Base-by-base conservation (phyloP, 257 asterid genomes). In the Nicotiana noctiflora region DNA sequence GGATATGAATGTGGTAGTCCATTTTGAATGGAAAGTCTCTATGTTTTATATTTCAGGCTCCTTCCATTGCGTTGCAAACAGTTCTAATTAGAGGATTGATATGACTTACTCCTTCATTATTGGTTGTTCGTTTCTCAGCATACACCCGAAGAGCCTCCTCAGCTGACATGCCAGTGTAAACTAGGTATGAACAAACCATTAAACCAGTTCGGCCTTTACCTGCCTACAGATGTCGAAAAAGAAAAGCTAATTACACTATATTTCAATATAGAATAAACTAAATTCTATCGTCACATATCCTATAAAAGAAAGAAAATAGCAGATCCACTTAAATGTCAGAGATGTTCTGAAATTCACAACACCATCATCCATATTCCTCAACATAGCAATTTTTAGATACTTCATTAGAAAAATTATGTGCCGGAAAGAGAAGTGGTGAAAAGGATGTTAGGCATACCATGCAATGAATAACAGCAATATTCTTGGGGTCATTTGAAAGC, bases 171-270 rank as follows among this genome's bases (percentile, higher is more conserved):
- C 97, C 97, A 8, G 70, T 82, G 89, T 93, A 92, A 77, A 85
- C 96, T 23, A 93, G 88, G 79, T 88, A 92, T 29, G 79, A 87
- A 23, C 92, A 90, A 17, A 91, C 91, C 98, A 93, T 93, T 83
- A 93, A 88, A n/a, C 96, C 97, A 0, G 96, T 93, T 81, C 98
- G 91, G 14, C 98, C 96, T 82, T 93, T 93, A 80, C 97, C 98
- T 32, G 98, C 98, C 97, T 93, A 81, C 81, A 84, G 37, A 72
- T 83, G 74, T 31, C 23, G 2, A 27, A 27, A 27, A 27, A 27
- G 1, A 37, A 12, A 40, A 37, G n/a, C 1, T 40, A 68, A 37
- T 44, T 12, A 21, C 19, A 12, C 31, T 44, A 70, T 6, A 15
- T 49, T 70, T 15, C 5, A 6, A 10, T 12, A 40, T 68, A 40